phyloP scores from a whole-genome alignment of 345 rosid genomes.

The Eucalyptus tenuipes region DNA sequence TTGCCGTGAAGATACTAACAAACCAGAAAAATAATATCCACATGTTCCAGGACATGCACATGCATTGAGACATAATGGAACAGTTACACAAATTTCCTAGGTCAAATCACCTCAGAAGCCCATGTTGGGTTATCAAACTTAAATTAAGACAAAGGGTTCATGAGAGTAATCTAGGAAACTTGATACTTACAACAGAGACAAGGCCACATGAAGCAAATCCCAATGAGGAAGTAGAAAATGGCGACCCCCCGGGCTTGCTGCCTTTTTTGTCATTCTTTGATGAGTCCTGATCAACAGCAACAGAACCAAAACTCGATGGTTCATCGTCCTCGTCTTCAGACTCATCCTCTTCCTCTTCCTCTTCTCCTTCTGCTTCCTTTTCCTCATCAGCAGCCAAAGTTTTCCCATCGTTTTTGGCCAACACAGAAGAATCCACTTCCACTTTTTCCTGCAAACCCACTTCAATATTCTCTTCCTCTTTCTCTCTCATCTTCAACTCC shows the following conservation, averaged over 20 bases:
- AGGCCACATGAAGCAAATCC: constrained; percentile 57
- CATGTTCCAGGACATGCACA: not conserved
- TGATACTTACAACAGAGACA: constrained; percentile 52
- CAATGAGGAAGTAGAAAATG: constrained; percentile 64
- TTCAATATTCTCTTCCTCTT: constrained; percentile 54
- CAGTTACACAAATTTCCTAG: not conserved
- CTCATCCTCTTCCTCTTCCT: constrained; percentile 6
- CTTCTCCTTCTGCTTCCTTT: constrained; percentile 8
- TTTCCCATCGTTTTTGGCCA: constrained; percentile 19
- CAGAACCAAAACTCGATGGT: constrained; percentile 81
- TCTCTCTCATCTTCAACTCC: constrained; percentile 44
- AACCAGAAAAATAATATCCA: not conserved
- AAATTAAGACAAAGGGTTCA: not conserved
- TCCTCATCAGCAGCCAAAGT: constrained; percentile 14
- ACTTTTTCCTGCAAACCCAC: constrained; percentile 37
- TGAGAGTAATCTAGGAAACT: not conserved
- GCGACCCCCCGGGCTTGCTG: constrained; percentile 36
- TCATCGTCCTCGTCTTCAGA: constrained; percentile 21
- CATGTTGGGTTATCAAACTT: not conserved
- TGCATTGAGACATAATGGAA: not conserved
- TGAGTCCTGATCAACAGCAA: constrained; percentile 8
- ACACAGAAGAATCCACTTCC: constrained; percentile 11
- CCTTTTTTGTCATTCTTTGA: constrained; percentile 21
- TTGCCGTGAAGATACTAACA: not conserved
- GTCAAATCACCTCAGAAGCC: not conserved